Evolutionary conservation across 768 basidiomycete species (phyloP).

Genomic region (Mycena belliarum): DNA sequence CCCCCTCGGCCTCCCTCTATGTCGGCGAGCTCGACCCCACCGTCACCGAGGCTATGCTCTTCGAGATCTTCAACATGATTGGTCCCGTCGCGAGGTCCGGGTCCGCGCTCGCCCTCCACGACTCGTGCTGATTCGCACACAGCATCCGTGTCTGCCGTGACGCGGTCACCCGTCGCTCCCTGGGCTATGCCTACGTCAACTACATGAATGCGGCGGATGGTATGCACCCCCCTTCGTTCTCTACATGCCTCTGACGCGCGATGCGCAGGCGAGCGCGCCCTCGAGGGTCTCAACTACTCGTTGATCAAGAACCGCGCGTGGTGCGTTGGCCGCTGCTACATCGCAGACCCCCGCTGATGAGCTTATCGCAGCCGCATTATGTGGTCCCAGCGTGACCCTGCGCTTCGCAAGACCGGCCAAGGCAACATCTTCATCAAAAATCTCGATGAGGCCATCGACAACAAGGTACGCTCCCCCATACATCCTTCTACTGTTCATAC

Average conservation of each 20-base stretch:
- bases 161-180: slow-evolving; percentile 98
- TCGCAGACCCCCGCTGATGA: slow-evolving; percentile 3
- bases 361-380: slow-evolving; percentile 82
- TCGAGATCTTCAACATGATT: slow-evolving; percentile 99
- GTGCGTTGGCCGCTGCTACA: slow-evolving; percentile 42
- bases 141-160: slow-evolving; percentile 99
- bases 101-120: not conserved
- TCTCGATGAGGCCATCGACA: slow-evolving; percentile 94
- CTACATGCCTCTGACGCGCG: slow-evolving; percentile 11
- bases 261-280: slow-evolving; percentile 84
- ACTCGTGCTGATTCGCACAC: slow-evolving; percentile 9
- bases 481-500: not conserved
- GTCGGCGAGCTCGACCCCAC: slow-evolving; percentile 98
- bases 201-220: slow-evolving; percentile 95
- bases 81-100: slow-evolving; percentile 94
- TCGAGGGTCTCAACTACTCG: slow-evolving; percentile 99
- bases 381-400: slow-evolving; percentile 99
- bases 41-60: slow-evolving; percentile 99
- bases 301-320: slow-evolving; percentile 98
- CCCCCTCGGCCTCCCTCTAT: slow-evolving; percentile 92
- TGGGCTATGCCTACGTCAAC: slow-evolving; percentile 99
- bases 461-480: slow-evolving; percentile 63
- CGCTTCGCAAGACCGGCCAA: slow-evolving; percentile 98
- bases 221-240: slow-evolving; percentile 34
- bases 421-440: slow-evolving; percentile 99